A percentile compares a stretch with the other conserved stretches of the same genome.
Conservation (phyloP, 2,329 filamentous ascomycete genomes). For the Aspergillus novofumigatus region DNA sequence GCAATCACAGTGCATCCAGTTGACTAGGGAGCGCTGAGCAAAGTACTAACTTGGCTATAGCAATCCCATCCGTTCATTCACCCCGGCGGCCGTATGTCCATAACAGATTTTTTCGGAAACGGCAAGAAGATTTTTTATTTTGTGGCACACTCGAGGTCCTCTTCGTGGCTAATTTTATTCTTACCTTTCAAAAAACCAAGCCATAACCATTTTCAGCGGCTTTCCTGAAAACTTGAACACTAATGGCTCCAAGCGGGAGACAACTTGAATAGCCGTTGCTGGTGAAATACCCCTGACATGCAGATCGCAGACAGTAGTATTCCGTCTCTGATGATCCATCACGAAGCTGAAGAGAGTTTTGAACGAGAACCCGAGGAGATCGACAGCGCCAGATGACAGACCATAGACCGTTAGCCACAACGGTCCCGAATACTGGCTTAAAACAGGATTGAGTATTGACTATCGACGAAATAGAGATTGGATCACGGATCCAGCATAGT, state of each 20-base stretch:
- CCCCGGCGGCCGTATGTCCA: too few species aligned
- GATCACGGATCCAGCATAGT: neutral
- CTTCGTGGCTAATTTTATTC: neutral
- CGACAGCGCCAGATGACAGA: constrained; percentile 13
- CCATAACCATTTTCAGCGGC: neutral
- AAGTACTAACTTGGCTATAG: neutral
- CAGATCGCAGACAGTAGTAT: constrained; percentile 1
- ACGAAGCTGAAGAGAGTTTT: constrained; percentile 7
- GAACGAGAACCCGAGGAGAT: constrained; percentile 11
- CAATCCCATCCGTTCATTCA: too few species aligned
- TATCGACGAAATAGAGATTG: constrained; percentile 1
- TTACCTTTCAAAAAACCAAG: neutral
- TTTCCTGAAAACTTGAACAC: neutral
- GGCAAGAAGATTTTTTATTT: too few species aligned
- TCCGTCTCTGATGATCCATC: constrained; percentile 4
- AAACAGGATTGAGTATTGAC: neutral
- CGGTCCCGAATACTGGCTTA: constrained; percentile 9
- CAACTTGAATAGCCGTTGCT: neutral
- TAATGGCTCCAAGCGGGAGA: neutral
- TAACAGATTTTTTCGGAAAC: too few species aligned
- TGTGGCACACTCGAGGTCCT: neutral
- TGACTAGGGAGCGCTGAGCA: neutral
- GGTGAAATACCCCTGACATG: neutral
- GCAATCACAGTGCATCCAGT: neutral
- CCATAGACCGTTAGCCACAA: constrained; percentile 12